Evolutionary conservation across 345 rosid genomes (phyloP), one percentile per base, ranked within the genome.

Genomic region (Schrenkiella parvula): DNA sequence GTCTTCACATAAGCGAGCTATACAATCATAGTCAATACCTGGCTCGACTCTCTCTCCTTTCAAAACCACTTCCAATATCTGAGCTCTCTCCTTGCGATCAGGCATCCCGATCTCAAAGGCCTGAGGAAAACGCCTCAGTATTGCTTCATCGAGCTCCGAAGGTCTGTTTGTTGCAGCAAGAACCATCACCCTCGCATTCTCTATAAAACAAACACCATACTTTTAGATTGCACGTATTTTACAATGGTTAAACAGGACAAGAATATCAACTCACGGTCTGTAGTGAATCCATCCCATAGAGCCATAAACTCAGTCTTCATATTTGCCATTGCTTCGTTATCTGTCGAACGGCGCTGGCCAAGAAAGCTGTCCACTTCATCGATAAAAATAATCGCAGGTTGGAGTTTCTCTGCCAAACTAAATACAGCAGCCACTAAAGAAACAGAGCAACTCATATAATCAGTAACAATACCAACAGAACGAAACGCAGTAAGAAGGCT

Each of bases 241-340:
- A 22, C 43, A 43, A 52, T 26, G 42, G 8, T 4, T n/a, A 17
- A 64, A 51, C 35, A 47, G 18, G 17, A 43, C 62, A 29, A 34
- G 23, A 25, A 12, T 10, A n/a, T 52, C 47, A 51, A 88, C 99
- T 88, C 84, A 95, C 98, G 97, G 65, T 95, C 97, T 21, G 99
- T 89, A 6, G 98, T 85, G 78, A 95, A 91, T 13, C 99, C 98
- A 84, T 95, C 98, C 99, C 99, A 95, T 70, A 91, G 79, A 56
- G 99, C 98, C 99, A 95, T 91, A 81, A 89, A 95, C 85, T 95
- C 97, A 1, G 97, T 91, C 89, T 95, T 95, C 98, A 95, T 95
- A 70, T 92, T 91, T 4, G 97, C 81, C 79, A 88, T 56, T 35
- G 99, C 96, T 80, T 88, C 98, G 39, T 90, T 92, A 84, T 95